Conservation (phyloP, 148 eudicot species). For the Diospyros kaki region DNA sequence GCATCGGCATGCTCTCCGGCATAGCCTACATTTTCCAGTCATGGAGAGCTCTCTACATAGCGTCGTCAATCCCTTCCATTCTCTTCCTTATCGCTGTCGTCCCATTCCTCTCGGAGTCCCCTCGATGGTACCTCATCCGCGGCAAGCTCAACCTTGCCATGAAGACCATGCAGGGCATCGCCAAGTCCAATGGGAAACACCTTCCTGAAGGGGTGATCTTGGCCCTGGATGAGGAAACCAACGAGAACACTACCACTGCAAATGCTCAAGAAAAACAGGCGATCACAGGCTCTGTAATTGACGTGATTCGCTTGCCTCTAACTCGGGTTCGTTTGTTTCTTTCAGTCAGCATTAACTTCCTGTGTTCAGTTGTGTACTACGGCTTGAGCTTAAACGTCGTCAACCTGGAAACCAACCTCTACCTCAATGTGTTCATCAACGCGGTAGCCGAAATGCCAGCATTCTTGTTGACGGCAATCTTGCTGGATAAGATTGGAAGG, state of each 20-base stretch:
- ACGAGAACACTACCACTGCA: neutral
- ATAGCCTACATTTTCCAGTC: constrained; percentile 59
- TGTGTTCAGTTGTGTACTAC: constrained; percentile 71
- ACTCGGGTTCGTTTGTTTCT: constrained; percentile 57
- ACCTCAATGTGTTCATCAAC: constrained; percentile 64
- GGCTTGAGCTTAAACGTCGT: constrained; percentile 83
- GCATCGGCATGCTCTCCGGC: constrained; percentile 63
- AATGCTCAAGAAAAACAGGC: constrained; percentile 22
- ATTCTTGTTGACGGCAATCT: constrained; percentile 49
- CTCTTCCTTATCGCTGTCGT: constrained; percentile 45
- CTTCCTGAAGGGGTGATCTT: constrained; percentile 45
- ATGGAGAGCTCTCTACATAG: constrained; percentile 70
- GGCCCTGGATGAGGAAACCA: constrained; percentile 51
- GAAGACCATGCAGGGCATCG: constrained; percentile 55
- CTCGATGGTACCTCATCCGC: constrained; percentile 76
- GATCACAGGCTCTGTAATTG: constrained; percentile 52
- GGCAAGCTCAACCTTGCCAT: constrained; percentile 46
- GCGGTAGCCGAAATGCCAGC: constrained; percentile 90
- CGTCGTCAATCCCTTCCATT: constrained; percentile 67
- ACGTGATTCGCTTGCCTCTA: constrained; percentile 50
- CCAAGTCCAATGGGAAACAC: constrained; percentile 36
- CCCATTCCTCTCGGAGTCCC: constrained; percentile 84
- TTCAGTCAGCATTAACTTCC: constrained; percentile 60
- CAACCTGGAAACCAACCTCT: constrained; percentile 71
- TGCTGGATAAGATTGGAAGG: constrained; percentile 63